A percentile compares a stretch with the other conserved stretches of the same genome.
phyloP scores from a whole-genome alignment of 106 monocot genomes.

The Hemerocallis citrina region DNA sequence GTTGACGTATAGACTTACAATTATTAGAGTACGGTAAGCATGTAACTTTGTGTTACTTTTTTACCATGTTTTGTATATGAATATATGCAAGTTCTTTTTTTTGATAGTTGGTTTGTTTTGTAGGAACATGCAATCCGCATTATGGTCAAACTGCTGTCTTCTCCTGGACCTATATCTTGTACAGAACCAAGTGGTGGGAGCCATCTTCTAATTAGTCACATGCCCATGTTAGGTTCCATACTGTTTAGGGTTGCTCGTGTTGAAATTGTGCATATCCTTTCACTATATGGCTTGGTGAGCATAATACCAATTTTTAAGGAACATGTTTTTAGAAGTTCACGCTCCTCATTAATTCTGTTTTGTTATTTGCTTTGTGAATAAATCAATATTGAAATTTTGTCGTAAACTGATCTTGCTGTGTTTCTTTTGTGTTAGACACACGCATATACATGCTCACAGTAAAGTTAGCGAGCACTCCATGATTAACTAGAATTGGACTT shows the following conservation, averaged over 20 bases:
- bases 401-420: too few relatives aligned
- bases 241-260: conserved; percentile 48
- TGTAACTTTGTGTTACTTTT: too few relatives aligned
- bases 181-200: conserved; percentile 32
- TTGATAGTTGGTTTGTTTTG: conserved; percentile 12
- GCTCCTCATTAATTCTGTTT: not conserved
- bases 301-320: not conserved
- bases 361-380: not conserved
- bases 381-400: not conserved
- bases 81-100: too few relatives aligned
- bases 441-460: too few relatives aligned
- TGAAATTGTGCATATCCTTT: conserved; percentile 86
- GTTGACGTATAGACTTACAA: too few relatives aligned
- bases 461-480: too few relatives aligned
- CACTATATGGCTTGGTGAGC: conserved; percentile 84
- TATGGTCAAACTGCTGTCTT: conserved; percentile 67
- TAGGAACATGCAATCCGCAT: conserved; percentile 73
- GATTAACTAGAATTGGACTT: too few relatives aligned
- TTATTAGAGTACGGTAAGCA: too few relatives aligned
- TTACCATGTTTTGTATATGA: too few relatives aligned
- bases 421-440: too few relatives aligned
- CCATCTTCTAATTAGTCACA: conserved; percentile 57
- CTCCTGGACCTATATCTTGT: conserved; percentile 44
- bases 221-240: conserved; percentile 68
- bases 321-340: not conserved